Base-by-base conservation (phyloP, 805 yeast species). In the Millerozyma miso region DNA sequence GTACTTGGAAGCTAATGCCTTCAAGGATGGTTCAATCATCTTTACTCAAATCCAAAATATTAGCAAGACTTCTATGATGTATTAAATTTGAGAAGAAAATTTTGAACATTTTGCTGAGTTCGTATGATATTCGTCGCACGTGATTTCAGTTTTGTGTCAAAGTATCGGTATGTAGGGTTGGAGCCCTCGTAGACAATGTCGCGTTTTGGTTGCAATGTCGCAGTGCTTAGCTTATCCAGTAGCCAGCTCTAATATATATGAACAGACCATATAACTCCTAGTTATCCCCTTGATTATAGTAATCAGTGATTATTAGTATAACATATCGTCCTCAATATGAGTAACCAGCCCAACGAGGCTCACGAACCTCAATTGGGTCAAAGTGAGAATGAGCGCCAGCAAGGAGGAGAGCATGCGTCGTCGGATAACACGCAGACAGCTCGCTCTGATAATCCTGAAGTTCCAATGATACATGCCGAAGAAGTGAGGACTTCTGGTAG, bases 1-100 rank as follows among this genome's bases (percentile, higher is more conserved):
- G 91, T 86, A 93, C 81, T 93, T 93, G 72, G 97, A 88, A 76
- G 99, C 99, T 69, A 93, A 83, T 65, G 91, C 97, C 81, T 91
- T 93, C 69, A 93, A 85, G 67, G 97, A 89, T 80, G 99, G 99
- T 83, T 93, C 99, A 74, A 93, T 93, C 79, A 93, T 89, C 52
- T 52, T 59, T 53, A 49, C 45, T 53, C 48, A 32, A 15, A 32
- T n/a, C 34, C 17, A 23, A 23, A 23, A 7, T 23, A 23, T 23
- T 23, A 23, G 29, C 29, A 23, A 23, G 29, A 23, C 6, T n/a
- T n/a, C 29, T 23, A 23, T 7, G 17, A 7, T 15, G 34, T n/a
- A 32, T 32, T 13, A 13, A 32, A 32, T 32, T 32, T 32, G 7
- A 32, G n/a, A 32, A n/a, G 34, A 32, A 32, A 32, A 32, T 32